A percentile compares a stretch with the other conserved stretches of the same genome.
Evolutionary conservation across 768 basidiomycete species (phyloP).

Genomic region (Calocera cornea): DNA sequence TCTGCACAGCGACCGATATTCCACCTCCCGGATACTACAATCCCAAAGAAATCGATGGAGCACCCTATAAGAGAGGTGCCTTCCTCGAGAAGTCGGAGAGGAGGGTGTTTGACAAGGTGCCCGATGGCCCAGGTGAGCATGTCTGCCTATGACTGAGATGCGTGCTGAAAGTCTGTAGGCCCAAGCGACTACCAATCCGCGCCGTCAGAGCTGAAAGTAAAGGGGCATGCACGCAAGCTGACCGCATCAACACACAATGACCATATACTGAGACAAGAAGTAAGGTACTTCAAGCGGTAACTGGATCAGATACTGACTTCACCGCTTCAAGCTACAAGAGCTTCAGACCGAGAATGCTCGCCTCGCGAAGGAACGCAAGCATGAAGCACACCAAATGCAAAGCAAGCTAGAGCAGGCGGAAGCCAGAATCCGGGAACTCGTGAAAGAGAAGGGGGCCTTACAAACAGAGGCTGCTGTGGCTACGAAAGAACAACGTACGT

Average conservation of each 20-base stretch:
- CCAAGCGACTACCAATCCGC: neutral
- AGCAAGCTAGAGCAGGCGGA: neutral
- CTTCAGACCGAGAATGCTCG: neutral
- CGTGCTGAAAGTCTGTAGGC: neutral
- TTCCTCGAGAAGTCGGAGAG: conserved; percentile 45
- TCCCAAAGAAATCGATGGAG: conserved; percentile 31
- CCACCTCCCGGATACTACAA: conserved; percentile 42
- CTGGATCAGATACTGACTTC: too few relatives aligned
- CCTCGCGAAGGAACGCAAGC: neutral
- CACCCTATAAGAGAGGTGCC: conserved; percentile 44
- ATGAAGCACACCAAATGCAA: neutral
- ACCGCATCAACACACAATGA: neutral
- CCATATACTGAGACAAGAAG: neutral
- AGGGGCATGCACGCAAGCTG: neutral
- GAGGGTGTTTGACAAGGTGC: conserved; percentile 34
- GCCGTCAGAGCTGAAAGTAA: neutral
- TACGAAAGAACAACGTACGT: neutral
- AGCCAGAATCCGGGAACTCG: neutral
- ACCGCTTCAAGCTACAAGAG: neutral
- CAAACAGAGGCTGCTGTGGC: conserved; percentile 4
- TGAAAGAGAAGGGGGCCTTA: neutral
- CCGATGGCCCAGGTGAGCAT: conserved; percentile 34
- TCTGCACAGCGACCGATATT: conserved; percentile 32
- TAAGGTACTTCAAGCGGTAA: neutral
- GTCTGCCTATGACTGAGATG: neutral